Base-by-base conservation (phyloP, 2,329 filamentous ascomycete genomes). In the Massarina eburnea region DNA sequence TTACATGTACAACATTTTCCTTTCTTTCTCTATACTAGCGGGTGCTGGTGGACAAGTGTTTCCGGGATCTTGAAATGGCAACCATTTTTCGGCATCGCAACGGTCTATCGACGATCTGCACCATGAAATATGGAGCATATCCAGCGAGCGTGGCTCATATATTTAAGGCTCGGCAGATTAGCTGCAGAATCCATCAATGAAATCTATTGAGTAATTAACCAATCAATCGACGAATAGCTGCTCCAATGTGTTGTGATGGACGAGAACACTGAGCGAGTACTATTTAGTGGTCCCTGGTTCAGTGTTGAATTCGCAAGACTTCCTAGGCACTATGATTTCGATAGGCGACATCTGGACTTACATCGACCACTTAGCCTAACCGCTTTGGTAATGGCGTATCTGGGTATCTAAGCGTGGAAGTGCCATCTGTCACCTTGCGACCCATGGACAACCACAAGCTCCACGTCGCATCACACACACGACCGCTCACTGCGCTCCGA, bases 351-450 rank as follows among this genome's bases (percentile, higher is more conserved):
- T n/a, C n/a, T n/a, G n/a, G n/a, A n/a, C 4, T 39, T 10, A 9
- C 17, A 18, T 4, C 4, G n/a, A 15, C 4, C 12, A 15, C 10
- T 21, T 24, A 15, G 37, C 8, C 24, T 19, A 40, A 26, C 20
- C 26, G 14, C 26, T 27, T 26, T 24, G 26, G 18, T 9, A 20
- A 24, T 17, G 18, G 19, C 34, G 26, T 30, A 27, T 5, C 12
- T n/a, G n/a, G n/a, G n/a, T n/a, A n/a, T n/a, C 20, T 45, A 26
- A 26, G 24, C 24, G 7, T 21, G 44, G 34, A 50, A 47, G 41
- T 53, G 50, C 48, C 47, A 53, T 50, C 47, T 53, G 50, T 48
- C 49, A 42, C 33, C 20, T 27, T 37, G 24, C 45, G 7, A 7
- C 12, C 7, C 12, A 12, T 26, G 12, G 27, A 30, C n/a, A 30